Conservation (phyloP, 208 protist species). For the Sergeia podlipaevii region DNA sequence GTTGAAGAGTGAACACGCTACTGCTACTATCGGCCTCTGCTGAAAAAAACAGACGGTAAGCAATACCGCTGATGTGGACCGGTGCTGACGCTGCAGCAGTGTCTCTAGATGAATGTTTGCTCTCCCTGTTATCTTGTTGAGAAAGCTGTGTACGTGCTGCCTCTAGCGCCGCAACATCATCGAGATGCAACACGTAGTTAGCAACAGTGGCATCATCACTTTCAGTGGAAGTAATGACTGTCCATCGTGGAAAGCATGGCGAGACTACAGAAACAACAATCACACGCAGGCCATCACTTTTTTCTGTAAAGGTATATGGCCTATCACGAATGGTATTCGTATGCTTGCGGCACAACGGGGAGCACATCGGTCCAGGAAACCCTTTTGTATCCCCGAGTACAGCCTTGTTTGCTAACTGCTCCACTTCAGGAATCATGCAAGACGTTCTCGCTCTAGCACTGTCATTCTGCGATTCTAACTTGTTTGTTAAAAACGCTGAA, state of each 20-base stretch:
- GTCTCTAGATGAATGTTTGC: no score
- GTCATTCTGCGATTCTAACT: no score
- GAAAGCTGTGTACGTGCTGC: conserved; percentile 1
- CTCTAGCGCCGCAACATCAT: conserved; percentile 19
- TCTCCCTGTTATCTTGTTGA: no score
- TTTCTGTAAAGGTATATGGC: conserved; percentile 70
- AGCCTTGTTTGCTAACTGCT: conserved; percentile 8
- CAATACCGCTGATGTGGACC: no score
- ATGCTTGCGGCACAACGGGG: conserved; percentile 55
- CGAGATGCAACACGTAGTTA: no score
- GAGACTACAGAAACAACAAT: conserved; percentile 31
- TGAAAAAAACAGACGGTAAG: no score
- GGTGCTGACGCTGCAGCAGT: no score
- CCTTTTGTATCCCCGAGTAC: conserved; percentile 12
- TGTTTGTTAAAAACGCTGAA: no score
- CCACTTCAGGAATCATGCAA: conserved; percentile 7
- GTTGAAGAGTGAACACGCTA: no score
- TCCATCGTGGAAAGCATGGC: conserved; percentile 42
- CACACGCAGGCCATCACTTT: conserved; percentile 76
- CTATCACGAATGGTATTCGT: conserved; percentile 11
- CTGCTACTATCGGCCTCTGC: no score
- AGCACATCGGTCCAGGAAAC: conserved; percentile 77
- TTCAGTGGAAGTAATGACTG: no score
- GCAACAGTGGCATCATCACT: no score
- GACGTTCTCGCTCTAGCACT: conserved; percentile 1